Evolutionary conservation across 257 asterid genomes (phyloP), one percentile per base, ranked within the genome.

Genomic region (Leonotis leonurus): DNA sequence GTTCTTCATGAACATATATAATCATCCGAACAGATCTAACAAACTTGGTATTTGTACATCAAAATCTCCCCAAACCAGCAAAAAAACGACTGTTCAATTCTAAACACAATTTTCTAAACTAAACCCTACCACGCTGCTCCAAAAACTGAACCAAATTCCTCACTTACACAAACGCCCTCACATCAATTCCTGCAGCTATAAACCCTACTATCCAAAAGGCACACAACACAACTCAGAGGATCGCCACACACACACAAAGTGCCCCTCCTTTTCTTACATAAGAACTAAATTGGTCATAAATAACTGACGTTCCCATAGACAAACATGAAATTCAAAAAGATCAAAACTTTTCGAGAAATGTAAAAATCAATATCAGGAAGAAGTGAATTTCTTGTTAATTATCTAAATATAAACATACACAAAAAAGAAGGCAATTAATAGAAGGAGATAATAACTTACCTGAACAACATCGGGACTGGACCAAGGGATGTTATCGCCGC

Each of bases 401-500:
- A 53, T 45, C 13, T 10, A 53, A 50, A 49, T 22, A 21, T 7
- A 62, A 27, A 39, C 0, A 57, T 16, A 52, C 3, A 43, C 22
- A 32, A 0, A 56, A 30, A 10, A 41, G 39, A 2, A 3, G 40
- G 59, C 40, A 24, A 3, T 3, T 4, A n/a, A 17, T 7, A 32
- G 40, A 17, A 20, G 52, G 18, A 59, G 45, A 49, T 14, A 64
- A 35, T 16, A 13, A 3, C 81, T 21, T 76, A 85, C 94, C 62
- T 37, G 73, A 50, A 85, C 50, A 43, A 83, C 75, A 64, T 83
- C 94, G 8, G 75, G 77, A 20, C 80, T 65, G 72, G 83, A 78
- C 87, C 84, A 82, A 22, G 95, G 92, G 51, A 87, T 77, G 26
- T 69, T 73, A 56, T 87, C 89, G 18, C 92, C 88, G n/a, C 88